These are phyloP conservation scores for Coffea humblotiana DNA, from an alignment of 305 asterid genomes.

Conservation along the genomic window DNA sequence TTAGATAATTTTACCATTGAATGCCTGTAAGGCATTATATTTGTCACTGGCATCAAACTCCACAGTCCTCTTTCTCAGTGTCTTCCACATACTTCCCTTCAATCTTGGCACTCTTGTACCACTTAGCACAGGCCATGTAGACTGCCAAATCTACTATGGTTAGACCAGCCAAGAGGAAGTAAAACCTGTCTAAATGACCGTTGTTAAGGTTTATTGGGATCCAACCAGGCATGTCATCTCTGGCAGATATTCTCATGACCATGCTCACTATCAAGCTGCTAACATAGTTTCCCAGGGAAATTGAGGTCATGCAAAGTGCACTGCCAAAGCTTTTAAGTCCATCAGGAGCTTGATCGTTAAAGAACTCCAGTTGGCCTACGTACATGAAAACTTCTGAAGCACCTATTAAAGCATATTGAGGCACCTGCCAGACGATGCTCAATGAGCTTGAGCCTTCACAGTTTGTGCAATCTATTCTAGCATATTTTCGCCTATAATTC, in stretches of 20 bases:
- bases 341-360: conserved; percentile 53
- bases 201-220: no score
- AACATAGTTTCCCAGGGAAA: conserved; percentile 48
- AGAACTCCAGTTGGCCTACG: conserved; percentile 54
- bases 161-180: no score
- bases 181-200: no score
- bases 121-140: no score
- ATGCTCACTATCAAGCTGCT: conserved; percentile 46
- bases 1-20: not conserved
- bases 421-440: conserved; percentile 59
- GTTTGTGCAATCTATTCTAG: conserved; percentile 34
- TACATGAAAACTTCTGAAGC: conserved; percentile 64
- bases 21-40: not conserved
- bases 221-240: no score
- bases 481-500: conserved; percentile 46
- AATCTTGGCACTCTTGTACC: conserved; percentile 66
- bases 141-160: no score
- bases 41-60: conserved; percentile 24
- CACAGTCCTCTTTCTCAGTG: conserved; percentile 28
- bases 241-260: conserved; percentile 40
- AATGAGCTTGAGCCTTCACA: conserved; percentile 50
- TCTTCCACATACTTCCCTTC: conserved; percentile 41
- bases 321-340: conserved; percentile 55
- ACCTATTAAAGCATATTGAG: conserved; percentile 52
- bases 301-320: conserved; percentile 56